These are phyloP conservation scores for Misopates orontium DNA, from an alignment of 257 asterid genomes.

Conservation along the genomic window DNA sequence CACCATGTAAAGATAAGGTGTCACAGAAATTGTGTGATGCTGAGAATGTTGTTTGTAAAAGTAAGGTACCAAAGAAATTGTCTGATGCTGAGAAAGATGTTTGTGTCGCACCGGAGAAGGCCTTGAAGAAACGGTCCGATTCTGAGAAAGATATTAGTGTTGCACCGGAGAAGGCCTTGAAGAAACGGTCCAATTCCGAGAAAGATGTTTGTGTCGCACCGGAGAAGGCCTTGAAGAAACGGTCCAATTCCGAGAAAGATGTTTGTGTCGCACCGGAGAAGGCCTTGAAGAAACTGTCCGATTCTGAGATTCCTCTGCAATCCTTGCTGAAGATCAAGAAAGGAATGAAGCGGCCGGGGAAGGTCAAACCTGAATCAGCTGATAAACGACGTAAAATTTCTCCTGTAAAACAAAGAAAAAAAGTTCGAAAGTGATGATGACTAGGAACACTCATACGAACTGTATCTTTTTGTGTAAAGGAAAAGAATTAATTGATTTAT, in stretches of 20 bases:
- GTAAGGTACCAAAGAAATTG: slow-evolving; percentile 24
- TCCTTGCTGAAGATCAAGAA: slow-evolving; percentile 38
- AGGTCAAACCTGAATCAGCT: slow-evolving; percentile 30
- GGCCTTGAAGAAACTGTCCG: slow-evolving; percentile 6
- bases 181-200: too few relatives aligned
- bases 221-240: slow-evolving; percentile 10
- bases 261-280: neutral
- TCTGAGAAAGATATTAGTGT: too few relatives aligned
- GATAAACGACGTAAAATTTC: slow-evolving; percentile 34
- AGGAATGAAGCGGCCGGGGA: slow-evolving; percentile 46
- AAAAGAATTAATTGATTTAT: too few relatives aligned
- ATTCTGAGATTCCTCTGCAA: slow-evolving; percentile 25
- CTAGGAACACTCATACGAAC: neutral
- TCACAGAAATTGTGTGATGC: slow-evolving; percentile 29
- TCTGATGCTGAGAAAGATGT: slow-evolving; percentile 24
- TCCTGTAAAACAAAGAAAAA: slow-evolving; percentile 41
- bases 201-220: too few relatives aligned
- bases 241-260: too few relatives aligned
- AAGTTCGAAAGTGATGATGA: slow-evolving; percentile 41
- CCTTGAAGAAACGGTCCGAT: slow-evolving; percentile 18
- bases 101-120: too few relatives aligned
- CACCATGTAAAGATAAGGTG: slow-evolving; percentile 34
- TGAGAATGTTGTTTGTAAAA: slow-evolving; percentile 21
- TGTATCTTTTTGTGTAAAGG: too few relatives aligned
- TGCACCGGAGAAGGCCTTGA: too few relatives aligned